Conservation (phyloP, 2,329 filamentous ascomycete species). For the Fusarium aywerte region DNA sequence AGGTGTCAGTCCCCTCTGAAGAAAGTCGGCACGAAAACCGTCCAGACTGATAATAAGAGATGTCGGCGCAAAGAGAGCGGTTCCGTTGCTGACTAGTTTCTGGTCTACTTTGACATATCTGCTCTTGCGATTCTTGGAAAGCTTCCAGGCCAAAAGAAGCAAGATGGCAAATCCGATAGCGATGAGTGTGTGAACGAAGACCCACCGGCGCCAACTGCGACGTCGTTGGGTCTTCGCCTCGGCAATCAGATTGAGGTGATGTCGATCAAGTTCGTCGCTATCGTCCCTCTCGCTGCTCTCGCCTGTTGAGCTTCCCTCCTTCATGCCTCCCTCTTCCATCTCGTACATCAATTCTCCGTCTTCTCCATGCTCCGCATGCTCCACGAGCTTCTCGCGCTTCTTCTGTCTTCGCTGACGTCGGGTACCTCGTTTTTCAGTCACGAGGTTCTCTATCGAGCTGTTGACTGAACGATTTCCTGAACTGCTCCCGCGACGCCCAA, state of each 20-base stretch:
- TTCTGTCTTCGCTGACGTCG: slow-evolving; percentile 62
- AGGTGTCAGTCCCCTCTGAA: slow-evolving; percentile 85
- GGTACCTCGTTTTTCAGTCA: slow-evolving; percentile 60
- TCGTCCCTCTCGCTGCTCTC: slow-evolving; percentile 70
- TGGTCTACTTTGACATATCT: slow-evolving; percentile 42
- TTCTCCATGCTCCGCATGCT: slow-evolving; percentile 69
- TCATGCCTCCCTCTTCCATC: slow-evolving; percentile 84
- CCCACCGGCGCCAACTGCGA: slow-evolving; percentile 64
- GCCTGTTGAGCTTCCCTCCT: slow-evolving; percentile 72
- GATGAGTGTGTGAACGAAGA: slow-evolving; percentile 64
- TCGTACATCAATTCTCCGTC: slow-evolving; percentile 86
- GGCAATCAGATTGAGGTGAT: slow-evolving; percentile 60
- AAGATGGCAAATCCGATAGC: slow-evolving; percentile 66
- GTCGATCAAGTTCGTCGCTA: slow-evolving; percentile 68
- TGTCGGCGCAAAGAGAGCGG: slow-evolving; percentile 87
- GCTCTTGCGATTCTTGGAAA: slow-evolving; percentile 60
- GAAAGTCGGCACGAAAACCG: slow-evolving; percentile 94
- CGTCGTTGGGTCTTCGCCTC: slow-evolving; percentile 61
- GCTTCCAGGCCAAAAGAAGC: slow-evolving; percentile 67
- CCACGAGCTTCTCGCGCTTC: slow-evolving; percentile 64
- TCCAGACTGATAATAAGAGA: slow-evolving; percentile 95
- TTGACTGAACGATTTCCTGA: slow-evolving; percentile 51
- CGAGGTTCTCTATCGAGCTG: slow-evolving; percentile 61
- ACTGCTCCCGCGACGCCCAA: slow-evolving; percentile 53
- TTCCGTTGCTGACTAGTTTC: slow-evolving; percentile 77